Evolutionary conservation across 1,284 basidiomycete species (phyloP).

Genomic region (Testicularia cyperi): DNA sequence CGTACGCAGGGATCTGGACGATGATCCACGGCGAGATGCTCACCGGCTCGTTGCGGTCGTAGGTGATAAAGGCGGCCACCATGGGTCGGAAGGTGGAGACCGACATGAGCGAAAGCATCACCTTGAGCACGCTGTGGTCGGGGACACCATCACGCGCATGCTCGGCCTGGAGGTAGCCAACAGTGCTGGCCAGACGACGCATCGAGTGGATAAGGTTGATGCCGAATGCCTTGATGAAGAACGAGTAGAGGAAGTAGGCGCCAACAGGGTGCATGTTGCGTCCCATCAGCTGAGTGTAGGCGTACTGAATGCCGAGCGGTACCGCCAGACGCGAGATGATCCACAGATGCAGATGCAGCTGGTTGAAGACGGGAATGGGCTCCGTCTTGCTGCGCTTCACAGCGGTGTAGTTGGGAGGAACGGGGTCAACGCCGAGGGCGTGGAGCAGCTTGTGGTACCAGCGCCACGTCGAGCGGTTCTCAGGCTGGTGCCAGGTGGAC

Average conservation of each 20-base stretch:
- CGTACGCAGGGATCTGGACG: constrained; percentile 39
- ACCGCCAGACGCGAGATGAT: constrained; percentile 31
- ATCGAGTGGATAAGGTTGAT: constrained; percentile 19
- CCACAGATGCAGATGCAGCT: constrained; percentile 35
- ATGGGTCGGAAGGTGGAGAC: constrained; percentile 39
- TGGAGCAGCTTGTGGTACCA: constrained; percentile 20
- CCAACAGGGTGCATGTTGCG: constrained; percentile 33
- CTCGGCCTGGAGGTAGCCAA: constrained; percentile 47
- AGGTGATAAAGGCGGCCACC: constrained; percentile 33
- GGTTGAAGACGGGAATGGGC: constrained; percentile 35
- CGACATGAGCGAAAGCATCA: constrained; percentile 29
- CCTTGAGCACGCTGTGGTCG: constrained; percentile 18
- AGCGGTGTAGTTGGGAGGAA: constrained; percentile 17
- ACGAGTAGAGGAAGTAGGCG: constrained; percentile 33
- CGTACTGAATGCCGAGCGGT: constrained; percentile 38
- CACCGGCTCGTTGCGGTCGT: constrained; percentile 33
- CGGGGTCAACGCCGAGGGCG: constrained; percentile 12
- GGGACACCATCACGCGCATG: constrained; percentile 40
- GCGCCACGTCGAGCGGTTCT: constrained; percentile 9
- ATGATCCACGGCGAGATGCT: constrained; percentile 34
- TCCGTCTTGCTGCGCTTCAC: constrained; percentile 23
- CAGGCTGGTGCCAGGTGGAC: constrained; percentile 23
- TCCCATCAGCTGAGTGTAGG: constrained; percentile 33
- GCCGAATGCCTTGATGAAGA: constrained; percentile 30
- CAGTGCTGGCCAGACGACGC: constrained; percentile 9